phyloP scores from a whole-genome alignment of 331 rosid genomes.

The Cydonia oblonga region DNA sequence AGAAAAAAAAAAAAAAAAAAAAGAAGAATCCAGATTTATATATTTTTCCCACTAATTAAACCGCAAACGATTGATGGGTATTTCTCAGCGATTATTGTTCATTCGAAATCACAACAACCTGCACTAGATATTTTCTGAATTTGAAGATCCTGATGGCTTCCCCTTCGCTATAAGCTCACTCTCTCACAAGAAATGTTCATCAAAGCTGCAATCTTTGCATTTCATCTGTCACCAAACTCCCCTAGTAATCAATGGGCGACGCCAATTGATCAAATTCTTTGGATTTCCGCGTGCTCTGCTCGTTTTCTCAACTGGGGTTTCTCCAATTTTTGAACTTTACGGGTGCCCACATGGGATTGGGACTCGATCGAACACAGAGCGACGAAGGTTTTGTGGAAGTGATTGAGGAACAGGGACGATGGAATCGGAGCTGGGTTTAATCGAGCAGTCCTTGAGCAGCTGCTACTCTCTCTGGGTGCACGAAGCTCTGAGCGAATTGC shows the following conservation, averaged over 20 bases:
- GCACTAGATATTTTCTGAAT: constrained; percentile 19
- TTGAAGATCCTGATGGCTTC: not conserved
- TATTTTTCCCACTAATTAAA: not conserved
- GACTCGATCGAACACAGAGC: constrained; percentile 24
- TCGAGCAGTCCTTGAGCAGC: constrained; percentile 37
- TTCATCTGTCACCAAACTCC: not conserved
- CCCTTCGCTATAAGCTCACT: not conserved
- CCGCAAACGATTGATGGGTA: constrained; percentile 18
- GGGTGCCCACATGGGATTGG: constrained; percentile 68
- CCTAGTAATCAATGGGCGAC: not conserved
- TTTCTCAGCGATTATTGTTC: not conserved
- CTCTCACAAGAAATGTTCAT: not conserved
- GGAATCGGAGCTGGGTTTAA: constrained; percentile 32
- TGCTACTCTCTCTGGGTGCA: constrained; percentile 47
- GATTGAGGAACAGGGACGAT: constrained; percentile 23
- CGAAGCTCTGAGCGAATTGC: constrained; percentile 52
- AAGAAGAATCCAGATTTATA: not conserved
- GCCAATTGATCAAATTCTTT: not conserved
- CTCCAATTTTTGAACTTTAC: not conserved
- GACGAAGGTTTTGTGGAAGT: constrained; percentile 9
- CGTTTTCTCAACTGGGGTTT: not conserved
- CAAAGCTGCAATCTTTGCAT: not conserved
- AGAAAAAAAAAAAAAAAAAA: too few relatives aligned
- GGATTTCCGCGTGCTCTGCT: not conserved
- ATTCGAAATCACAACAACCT: constrained; percentile 13